Base-by-base conservation (phyloP, 108 stramenopile species). In the Skeletonema tropicum region DNA sequence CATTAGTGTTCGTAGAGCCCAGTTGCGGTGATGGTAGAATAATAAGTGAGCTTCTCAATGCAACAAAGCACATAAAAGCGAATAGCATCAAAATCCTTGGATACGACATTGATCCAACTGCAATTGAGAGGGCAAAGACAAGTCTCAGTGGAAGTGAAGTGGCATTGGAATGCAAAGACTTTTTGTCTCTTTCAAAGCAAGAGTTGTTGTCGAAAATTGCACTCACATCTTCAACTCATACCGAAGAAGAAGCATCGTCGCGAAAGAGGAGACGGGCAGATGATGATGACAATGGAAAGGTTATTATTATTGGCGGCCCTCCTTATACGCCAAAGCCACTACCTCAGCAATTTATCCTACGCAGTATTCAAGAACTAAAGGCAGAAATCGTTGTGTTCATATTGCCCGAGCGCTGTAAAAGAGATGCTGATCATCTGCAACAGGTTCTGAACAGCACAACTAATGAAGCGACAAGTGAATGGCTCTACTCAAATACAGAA, bases 11-110 rank as follows among this genome's bases (percentile, higher is more conserved):
- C 52, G 5, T 78, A 36, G 77, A 78, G 31, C 77, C 77, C n/a
- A 71, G 70, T 32, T 78, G 77, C 39, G 77, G 77, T 2, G 77
- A 78, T 67, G 77, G 70, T 6, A 19, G 77, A 39, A 57, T 78
- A 29, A 66, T 78, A 31, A 21, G 38, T 13, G 64, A 67, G 29
- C 64, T 78, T 10, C 42, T 76, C 32, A 45, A 10, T 7, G 11
- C 33, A 17, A 29, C 49, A 13, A 23, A 35, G 36, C 11, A 23
- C 14, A 9, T 57, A 13, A 46, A 64, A 26, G 48, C 15, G 2
- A n/a, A n/a, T 48, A 14, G 10, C 32, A 33, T 14, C 21, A 12
- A 29, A 1, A 42, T 72, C 26, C 35, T 73, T 32, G 77, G 77
- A 5, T 71, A 45, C 49, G 77, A 78, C 32, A 67, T 78, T 48